phyloP scores from a whole-genome alignment of 352 stramenopile species.

The Phytophthora ramorum region DNA sequence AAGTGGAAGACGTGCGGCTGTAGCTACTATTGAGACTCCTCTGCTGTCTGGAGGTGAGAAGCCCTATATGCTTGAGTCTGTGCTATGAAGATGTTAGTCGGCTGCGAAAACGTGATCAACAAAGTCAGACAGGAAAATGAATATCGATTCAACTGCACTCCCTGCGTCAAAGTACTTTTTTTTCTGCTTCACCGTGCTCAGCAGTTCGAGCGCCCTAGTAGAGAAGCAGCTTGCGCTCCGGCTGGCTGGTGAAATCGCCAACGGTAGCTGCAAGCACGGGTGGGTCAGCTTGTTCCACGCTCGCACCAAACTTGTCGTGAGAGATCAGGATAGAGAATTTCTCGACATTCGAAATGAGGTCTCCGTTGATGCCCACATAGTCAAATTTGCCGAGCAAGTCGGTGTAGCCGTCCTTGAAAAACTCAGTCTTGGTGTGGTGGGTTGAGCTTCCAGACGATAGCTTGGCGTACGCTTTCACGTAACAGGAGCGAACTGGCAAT shows the following conservation, averaged over 20 bases:
- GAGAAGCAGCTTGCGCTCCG: constrained; percentile 38
- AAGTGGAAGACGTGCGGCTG: constrained; percentile 57
- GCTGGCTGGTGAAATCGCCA: constrained; percentile 35
- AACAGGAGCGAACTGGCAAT: constrained; percentile 54
- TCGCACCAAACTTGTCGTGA: constrained; percentile 52
- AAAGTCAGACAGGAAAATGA: not conserved
- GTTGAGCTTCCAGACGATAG: constrained; percentile 11
- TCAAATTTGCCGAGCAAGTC: constrained; percentile 78
- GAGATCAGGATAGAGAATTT: constrained; percentile 61
- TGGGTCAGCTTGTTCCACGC: constrained; percentile 49
- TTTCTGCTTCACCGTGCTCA: too few relatives aligned
- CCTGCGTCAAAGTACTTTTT: too few relatives aligned
- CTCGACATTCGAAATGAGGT: constrained; percentile 90
- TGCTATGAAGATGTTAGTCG: not conserved
- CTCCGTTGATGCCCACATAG: constrained; percentile 69
- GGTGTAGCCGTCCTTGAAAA: constrained; percentile 89
- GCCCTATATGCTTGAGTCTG: not conserved
- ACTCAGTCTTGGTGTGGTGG: constrained; percentile 35
- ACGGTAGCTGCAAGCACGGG: constrained; percentile 48
- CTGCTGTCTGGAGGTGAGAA: not conserved
- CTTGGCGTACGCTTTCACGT: constrained; percentile 78
- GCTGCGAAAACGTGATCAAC: not conserved
- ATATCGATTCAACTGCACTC: too few relatives aligned
- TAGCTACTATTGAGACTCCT: constrained; percentile 8
- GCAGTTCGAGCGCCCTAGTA: constrained; percentile 20